phyloP scores from a whole-genome alignment of 2,329 filamentous ascomycete species.

The Cryphonectria nitschkei region DNA sequence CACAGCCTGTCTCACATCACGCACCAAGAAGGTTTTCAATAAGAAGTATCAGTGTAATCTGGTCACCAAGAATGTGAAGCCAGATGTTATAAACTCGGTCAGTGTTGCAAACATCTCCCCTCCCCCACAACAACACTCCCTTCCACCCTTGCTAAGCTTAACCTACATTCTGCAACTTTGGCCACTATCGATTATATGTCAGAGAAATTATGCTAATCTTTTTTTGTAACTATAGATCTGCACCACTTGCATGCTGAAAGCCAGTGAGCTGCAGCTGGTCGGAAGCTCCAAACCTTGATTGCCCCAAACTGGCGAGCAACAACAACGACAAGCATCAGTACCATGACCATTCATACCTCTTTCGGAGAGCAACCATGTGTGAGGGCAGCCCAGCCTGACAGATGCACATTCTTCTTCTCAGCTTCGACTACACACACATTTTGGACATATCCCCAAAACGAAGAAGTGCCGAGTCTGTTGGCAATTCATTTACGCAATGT shows the following conservation, averaged over 20 bases:
- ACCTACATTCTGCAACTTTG: background rate
- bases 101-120: too few relatives aligned
- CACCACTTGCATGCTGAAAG: background rate
- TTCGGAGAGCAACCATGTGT: too few relatives aligned
- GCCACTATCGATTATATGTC: background rate
- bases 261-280: slow-evolving; percentile 1
- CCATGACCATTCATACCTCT: too few relatives aligned
- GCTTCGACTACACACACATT: too few relatives aligned
- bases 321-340: background rate
- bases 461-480: too few relatives aligned
- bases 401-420: too few relatives aligned
- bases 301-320: background rate
- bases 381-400: too few relatives aligned
- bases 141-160: too few relatives aligned
- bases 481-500: too few relatives aligned
- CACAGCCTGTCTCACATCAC: background rate
- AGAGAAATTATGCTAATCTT: background rate
- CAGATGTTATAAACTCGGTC: background rate
- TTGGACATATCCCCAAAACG: too few relatives aligned
- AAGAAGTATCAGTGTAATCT: background rate
- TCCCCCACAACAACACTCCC: background rate
- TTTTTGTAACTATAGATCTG: background rate
- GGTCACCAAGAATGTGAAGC: slow-evolving; percentile 5
- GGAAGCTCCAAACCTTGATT: background rate
- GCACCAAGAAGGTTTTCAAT: background rate